Evolutionary conservation across 1,284 basidiomycete species (phyloP), one percentile per base, ranked within the genome.

Genomic region (Trichosporon inkin): DNA sequence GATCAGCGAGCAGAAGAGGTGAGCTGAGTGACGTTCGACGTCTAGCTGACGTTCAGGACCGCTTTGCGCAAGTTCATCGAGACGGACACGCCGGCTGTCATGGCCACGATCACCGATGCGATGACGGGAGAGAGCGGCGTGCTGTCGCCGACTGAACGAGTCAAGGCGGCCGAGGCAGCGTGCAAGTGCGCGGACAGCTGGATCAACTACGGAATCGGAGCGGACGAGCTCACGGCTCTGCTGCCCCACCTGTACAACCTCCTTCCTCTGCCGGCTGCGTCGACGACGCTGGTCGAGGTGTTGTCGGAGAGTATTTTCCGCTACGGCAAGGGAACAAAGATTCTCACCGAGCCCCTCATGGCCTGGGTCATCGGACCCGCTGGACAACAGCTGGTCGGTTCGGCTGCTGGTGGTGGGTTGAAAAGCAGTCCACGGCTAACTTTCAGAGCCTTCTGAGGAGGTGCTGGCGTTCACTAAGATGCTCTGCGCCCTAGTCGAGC

Each of bases 151-250:
- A 63, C 67, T 6, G 62, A 78, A 65, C 69, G 76, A 6, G 65
- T 78, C n/a, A 76, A 77, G 10, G 84, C 90, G 56, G 80, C 88
- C 2, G 81, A 83, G 22, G 84, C 89, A 0, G 88, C 88, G 0
- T 81, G 92, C 60, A 85, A 84, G 65, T 92, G 89, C 71, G 79
- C 92, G 0, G 86, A 89, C 72, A 85, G 88, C 3, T 94, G 91
- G 92, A 84, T 92, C 68, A 76, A 81, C 2, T 81, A 78, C 66
- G 81, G 84, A 49, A 78, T 92, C 14, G 86, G 84, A 24, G 82
- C 84, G 58, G 84, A 85, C 86, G 54, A 87, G 86, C 65, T 78
- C 78, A 68, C 69, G 1, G 66, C 66, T 0, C 62, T 78, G 3
- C 63, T 80, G 5, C 53, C 81, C 84, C n/a, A 67, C 16, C 62